Evolutionary conservation across 345 rosid species (phyloP).

Genomic region (Bruguiera parviflora): DNA sequence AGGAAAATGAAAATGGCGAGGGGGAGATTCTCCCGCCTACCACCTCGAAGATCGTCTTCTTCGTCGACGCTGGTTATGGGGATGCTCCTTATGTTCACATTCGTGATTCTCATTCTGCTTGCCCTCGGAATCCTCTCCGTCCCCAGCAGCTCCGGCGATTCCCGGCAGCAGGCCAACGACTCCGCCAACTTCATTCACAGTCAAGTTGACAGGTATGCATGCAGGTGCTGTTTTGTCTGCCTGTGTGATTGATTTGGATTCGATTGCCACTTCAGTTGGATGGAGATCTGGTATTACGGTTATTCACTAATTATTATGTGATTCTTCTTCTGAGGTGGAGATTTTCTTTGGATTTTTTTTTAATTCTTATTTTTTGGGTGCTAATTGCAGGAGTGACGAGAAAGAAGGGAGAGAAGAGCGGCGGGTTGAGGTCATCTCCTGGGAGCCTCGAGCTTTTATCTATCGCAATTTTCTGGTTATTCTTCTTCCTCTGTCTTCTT

Average conservation of each 20-base stretch:
- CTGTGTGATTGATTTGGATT: slow-evolving; percentile 5
- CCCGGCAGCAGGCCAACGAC: slow-evolving; percentile 56
- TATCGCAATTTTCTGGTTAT: slow-evolving; percentile 84
- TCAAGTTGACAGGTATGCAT: slow-evolving; percentile 34
- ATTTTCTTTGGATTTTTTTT: background rate
- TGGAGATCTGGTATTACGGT: slow-evolving; percentile 10
- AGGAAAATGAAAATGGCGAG: slow-evolving; percentile 45
- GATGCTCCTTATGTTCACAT: slow-evolving; percentile 52
- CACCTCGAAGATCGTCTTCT: slow-evolving; percentile 50
- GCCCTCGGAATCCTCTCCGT: slow-evolving; percentile 66
- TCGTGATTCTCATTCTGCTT: slow-evolving; percentile 64
- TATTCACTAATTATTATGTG: background rate
- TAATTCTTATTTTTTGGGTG: background rate
- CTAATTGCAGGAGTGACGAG: slow-evolving; percentile 32
- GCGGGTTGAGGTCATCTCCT: slow-evolving; percentile 86
- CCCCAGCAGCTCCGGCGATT: slow-evolving; percentile 50
- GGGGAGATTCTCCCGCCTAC: slow-evolving; percentile 50
- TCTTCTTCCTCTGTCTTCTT: slow-evolving; percentile 17
- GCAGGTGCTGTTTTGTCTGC: background rate
- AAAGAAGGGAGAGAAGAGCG: slow-evolving; percentile 54
- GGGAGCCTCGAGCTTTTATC: slow-evolving; percentile 90
- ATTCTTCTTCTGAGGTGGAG: background rate
- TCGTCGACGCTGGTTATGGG: slow-evolving; percentile 52
- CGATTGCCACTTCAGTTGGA: background rate
- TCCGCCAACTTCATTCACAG: slow-evolving; percentile 58